Percentiles rank a stretch among this genome's conserved stretches.
These are phyloP conservation scores for Quercus lobata DNA, from an alignment of 331 rosid species.

Conservation along the genomic window DNA sequence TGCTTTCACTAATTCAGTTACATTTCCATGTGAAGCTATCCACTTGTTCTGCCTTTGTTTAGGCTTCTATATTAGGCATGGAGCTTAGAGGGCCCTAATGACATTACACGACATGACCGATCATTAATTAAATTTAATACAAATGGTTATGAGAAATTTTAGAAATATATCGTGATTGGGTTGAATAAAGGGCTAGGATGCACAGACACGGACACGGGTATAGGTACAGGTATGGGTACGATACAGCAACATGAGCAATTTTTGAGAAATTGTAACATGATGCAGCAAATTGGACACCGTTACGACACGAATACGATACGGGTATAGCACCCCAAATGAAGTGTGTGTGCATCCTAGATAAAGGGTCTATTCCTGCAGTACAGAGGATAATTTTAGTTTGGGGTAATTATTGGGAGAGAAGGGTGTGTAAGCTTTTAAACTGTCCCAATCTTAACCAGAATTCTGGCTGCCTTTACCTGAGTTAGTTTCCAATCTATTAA, in stretches of 20 bases:
- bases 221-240: too few species aligned
- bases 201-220: too few species aligned
- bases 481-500: background rate
- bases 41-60: background rate
- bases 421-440: background rate
- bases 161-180: background rate
- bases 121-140: background rate
- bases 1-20: slow-evolving; percentile 3
- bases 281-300: too few species aligned
- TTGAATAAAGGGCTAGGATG: background rate
- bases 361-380: background rate
- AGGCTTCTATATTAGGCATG: background rate
- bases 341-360: too few species aligned
- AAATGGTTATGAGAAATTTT: background rate
- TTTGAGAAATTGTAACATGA: too few species aligned
- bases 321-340: too few species aligned
- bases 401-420: background rate
- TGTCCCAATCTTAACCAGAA: background rate
- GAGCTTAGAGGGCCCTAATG: background rate
- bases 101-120: background rate
- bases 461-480: background rate
- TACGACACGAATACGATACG: too few species aligned
- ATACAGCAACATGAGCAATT: too few species aligned
- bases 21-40: background rate
- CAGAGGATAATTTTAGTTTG: too few species aligned